These are phyloP conservation scores for Vicia faba DNA, from an alignment of 306 rosid genomes.

Conservation along the genomic window DNA sequence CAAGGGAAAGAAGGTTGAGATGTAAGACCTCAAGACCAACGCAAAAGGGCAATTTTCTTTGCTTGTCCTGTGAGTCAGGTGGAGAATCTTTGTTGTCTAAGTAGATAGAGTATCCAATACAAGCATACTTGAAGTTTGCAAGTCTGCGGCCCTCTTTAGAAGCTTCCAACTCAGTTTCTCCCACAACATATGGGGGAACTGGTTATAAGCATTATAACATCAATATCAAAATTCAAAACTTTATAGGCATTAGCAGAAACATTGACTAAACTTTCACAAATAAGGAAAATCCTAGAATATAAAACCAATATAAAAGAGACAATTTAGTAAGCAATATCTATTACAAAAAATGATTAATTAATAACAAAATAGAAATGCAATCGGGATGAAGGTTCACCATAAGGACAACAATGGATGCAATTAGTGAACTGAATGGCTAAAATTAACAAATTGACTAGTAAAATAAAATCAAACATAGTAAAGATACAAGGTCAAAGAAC, in stretches of 20 bases:
- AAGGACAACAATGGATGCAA: constrained; percentile 1
- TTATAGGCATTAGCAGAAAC: neutral
- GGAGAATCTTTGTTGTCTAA: constrained; percentile 66
- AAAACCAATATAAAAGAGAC: constrained; percentile 10
- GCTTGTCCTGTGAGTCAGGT: constrained; percentile 54
- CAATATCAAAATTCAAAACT: constrained; percentile 36
- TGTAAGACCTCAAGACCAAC: constrained; percentile 80
- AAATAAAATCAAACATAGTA: neutral
- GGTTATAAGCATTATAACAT: constrained; percentile 40
- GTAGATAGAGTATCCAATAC: constrained; percentile 86
- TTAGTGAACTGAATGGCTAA: neutral
- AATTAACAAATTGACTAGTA: neutral
- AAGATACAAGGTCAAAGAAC: constrained; percentile 5
- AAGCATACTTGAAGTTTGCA: constrained; percentile 79
- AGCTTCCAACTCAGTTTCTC: constrained; percentile 81
- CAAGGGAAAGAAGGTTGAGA: constrained; percentile 19
- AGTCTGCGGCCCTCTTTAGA: constrained; percentile 73
- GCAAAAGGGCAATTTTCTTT: constrained; percentile 79
- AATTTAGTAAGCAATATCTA: neutral
- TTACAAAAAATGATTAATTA: neutral
- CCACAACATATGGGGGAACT: constrained; percentile 76
- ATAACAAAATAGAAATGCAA: neutral
- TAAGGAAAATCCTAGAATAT: neutral
- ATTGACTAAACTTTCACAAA: constrained; percentile 3
- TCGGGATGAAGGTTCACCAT: constrained; percentile 12